These are phyloP conservation scores for Rhinocladiella similis DNA, from an alignment of 2,329 filamentous ascomycete genomes.

Conservation along the genomic window DNA sequence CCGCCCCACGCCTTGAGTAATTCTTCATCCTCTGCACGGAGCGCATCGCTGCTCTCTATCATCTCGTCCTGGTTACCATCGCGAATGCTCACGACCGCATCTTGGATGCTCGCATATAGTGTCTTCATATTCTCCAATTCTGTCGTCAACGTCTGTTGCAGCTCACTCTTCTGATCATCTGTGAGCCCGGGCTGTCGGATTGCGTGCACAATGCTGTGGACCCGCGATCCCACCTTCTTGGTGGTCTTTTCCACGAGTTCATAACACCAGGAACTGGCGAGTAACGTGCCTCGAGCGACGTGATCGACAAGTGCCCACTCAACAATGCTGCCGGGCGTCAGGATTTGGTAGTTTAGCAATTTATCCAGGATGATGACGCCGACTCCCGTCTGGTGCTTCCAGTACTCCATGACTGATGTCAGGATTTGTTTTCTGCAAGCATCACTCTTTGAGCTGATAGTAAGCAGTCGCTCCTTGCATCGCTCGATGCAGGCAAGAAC, in stretches of 20 bases:
- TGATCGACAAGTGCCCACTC: constrained; percentile 81
- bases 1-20: constrained; percentile 75
- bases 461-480: constrained; percentile 82
- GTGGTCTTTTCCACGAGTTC: constrained; percentile 90
- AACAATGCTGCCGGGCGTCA: constrained; percentile 80
- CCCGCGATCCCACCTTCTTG: constrained; percentile 82
- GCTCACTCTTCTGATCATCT: constrained; percentile 55
- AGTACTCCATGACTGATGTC: constrained; percentile 85
- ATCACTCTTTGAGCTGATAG: constrained; percentile 73
- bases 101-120: constrained; percentile 78
- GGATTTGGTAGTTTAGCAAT: constrained; percentile 92
- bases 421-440: constrained; percentile 84
- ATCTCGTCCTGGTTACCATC: constrained; percentile 71
- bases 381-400: constrained; percentile 87
- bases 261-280: constrained; percentile 76
- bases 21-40: constrained; percentile 52
- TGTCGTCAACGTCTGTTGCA: constrained; percentile 66
- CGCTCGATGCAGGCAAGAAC: constrained; percentile 94
- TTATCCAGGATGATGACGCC: constrained; percentile 94
- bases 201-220: constrained; percentile 74
- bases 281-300: constrained; percentile 62
- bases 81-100: constrained; percentile 72
- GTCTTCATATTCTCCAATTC: constrained; percentile 75
- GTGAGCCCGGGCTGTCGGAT: constrained; percentile 58
- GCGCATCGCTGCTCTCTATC: constrained; percentile 64